Evolutionary conservation across 2,329 filamentous ascomycete species (phyloP), one percentile per base, ranked within the genome.

Genomic region (Beauveria rudraprayagi): DNA sequence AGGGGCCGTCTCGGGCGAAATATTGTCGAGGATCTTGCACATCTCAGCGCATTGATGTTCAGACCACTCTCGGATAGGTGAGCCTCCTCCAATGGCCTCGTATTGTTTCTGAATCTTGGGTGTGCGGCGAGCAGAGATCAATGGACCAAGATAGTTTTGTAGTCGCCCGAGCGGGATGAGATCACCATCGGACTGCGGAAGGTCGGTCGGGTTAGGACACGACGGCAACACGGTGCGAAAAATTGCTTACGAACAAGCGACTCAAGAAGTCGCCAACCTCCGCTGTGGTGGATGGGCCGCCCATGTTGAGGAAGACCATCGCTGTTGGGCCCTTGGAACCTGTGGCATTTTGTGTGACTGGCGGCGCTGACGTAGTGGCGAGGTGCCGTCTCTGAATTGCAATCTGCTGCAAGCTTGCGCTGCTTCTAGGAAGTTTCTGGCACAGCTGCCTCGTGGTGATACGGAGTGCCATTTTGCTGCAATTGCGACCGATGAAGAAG

Each of bases 271-370:
- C 86, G 68, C 88, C 87, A 41, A 99, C 94, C 77, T 99, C 92
- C 66, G 87, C 84, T 5, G 88, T 89, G 4, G 90, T 96, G 1
- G 91, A 90, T 3, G 94, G 94, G 0, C 94, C 94, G 63, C 94
- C 94, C 94, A 99, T 99, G 76, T 99, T 99, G 77, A 99, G 85
- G 71, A 99, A 97, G 16, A 99, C 94, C 86, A 99, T 97, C 48
- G 94, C 94, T 5, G 94, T 99, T 8, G 92, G 92, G 0, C 93
- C 93, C 70, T 90, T 81, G 47, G 81, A 83, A 14, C 82, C 84
- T 1, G 83, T 83, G 7, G 83, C 80, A 81, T 91, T 82, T 73
- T 95, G 91, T 0, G 90, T 92, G 24, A 94, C 91, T 8, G 91
- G 90, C 11, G 90, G 89, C 5, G 84, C 85, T 48, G 58, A 61